Evolutionary conservation across 306 rosid species (phyloP), one percentile per base, ranked within the genome.

Genomic region (Casuarina cunninghamiana): DNA sequence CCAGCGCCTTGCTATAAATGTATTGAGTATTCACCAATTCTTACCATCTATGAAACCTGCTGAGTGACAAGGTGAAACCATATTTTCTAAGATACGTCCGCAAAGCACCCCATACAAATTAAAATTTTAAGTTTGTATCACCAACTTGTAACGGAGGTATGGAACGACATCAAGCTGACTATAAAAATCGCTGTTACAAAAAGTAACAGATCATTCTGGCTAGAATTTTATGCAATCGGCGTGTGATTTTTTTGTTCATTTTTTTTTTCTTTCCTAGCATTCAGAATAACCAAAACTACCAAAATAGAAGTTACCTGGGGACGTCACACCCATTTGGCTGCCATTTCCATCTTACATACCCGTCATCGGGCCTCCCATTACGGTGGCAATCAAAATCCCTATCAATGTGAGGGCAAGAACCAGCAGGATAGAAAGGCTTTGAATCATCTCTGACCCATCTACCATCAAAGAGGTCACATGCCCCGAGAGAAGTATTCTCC

Each of bases 291-390:
- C 62, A 68, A 50, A 38, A 17, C 21, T 3, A 53, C 19, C 12
- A 13, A 21, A 17, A 46, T 43, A 54, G 63, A 58, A 2, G 63
- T 69, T 85, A 95, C 99, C 96, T 91, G 70, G 97, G 99, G 69
- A 95, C 86, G 61, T 88, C 83, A 79, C 99, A 95, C 39, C 83
- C 89, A 77, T 87, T 83, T 21, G 99, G 99, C 86, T 88, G 91
- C 99, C 97, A 95, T 86, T 66, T 95, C 99, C 99, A 95, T 72
- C 88, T 93, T 19, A 87, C 82, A 84, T 84, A 95, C 5, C 77
- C 96, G 3, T 73, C 49, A 68, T 95, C 99, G 37, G 97, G 91
- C 83, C 99, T 93, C 35, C 88, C 84, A 81, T 95, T 91, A n/a
- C 83, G 80, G 80, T 87, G 88, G 57, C 99, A 95, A 83, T 95